phyloP scores from a whole-genome alignment of 2,329 filamentous ascomycete genomes.

The Arachnopeziza araneosa region DNA sequence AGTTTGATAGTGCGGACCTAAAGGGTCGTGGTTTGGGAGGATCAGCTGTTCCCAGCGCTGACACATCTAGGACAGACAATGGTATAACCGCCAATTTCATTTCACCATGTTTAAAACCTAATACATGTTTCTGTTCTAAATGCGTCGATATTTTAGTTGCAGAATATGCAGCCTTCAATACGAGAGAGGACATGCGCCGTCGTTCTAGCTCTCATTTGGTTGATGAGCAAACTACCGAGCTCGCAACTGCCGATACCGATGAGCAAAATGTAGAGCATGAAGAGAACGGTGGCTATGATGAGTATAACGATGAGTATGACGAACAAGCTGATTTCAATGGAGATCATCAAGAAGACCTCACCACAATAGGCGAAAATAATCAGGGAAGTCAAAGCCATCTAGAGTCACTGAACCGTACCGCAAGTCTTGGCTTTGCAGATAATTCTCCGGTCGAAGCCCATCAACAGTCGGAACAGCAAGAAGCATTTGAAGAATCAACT shows the following conservation, averaged over 20 bases:
- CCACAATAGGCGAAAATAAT: background rate
- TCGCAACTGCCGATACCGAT: background rate
- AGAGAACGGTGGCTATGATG: constrained; percentile 12
- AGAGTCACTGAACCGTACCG: background rate
- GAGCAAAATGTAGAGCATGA: background rate
- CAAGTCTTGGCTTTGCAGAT: background rate
- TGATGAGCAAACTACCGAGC: constrained; percentile 3
- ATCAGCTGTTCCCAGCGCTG: background rate
- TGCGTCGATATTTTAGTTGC: constrained; percentile 20
- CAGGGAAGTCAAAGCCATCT: background rate
- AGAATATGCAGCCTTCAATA: constrained; percentile 16
- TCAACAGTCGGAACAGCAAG: background rate
- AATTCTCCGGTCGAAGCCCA: background rate
- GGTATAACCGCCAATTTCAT: constrained; percentile 25
- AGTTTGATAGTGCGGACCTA: constrained; percentile 29
- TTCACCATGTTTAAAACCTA: constrained; percentile 21
- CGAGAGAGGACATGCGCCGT: constrained; percentile 21
- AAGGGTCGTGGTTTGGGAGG: background rate
- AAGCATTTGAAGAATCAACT: background rate
- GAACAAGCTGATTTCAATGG: constrained; percentile 2
- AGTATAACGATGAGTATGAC: constrained; percentile 5
- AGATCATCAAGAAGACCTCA: background rate
- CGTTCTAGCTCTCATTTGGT: constrained; percentile 15
- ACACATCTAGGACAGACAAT: constrained; percentile 13
- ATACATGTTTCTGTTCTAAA: constrained; percentile 25